phyloP scores from a whole-genome alignment of 108 stramenopile genomes.

The Fistulifera solaris region DNA sequence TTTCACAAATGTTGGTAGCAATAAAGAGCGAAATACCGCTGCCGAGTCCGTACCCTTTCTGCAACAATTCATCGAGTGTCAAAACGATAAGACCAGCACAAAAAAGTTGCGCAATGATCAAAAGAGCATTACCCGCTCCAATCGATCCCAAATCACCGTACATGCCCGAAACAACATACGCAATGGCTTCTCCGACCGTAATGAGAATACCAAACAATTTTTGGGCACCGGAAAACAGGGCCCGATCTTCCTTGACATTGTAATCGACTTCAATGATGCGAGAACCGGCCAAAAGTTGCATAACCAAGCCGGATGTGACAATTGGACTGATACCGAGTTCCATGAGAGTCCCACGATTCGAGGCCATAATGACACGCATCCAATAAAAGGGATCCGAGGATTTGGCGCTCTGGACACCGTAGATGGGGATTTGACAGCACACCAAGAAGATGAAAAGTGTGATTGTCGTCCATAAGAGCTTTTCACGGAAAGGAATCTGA shows the following conservation, averaged over 20 bases:
- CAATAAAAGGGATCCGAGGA: slow-evolving; percentile 99
- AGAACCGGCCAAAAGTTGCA: slow-evolving; percentile 93
- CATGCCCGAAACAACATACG: slow-evolving; percentile 98
- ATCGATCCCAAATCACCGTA: slow-evolving; percentile 94
- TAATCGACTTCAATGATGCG: slow-evolving; percentile 98
- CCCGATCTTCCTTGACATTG: slow-evolving; percentile 97
- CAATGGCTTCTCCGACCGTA: slow-evolving; percentile 97
- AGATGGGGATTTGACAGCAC: slow-evolving; percentile 99
- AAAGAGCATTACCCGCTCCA: slow-evolving; percentile 94
- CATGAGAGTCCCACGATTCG: slow-evolving; percentile 99
- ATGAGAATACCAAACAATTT: slow-evolving; percentile 99
- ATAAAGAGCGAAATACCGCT: slow-evolving; percentile 98
- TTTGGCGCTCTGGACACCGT: slow-evolving; percentile 95
- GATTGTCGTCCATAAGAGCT: slow-evolving; percentile 97
- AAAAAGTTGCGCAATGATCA: slow-evolving; percentile 97
- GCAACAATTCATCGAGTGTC: slow-evolving; percentile 97
- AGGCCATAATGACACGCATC: slow-evolving; percentile 99
- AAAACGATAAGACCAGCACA: slow-evolving; percentile 97
- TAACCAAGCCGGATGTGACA: slow-evolving; percentile 90
- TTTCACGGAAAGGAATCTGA: slow-evolving; percentile 96
- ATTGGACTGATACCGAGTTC: slow-evolving; percentile 98
- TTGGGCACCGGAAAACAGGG: slow-evolving; percentile 95
- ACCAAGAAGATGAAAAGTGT: slow-evolving; percentile 99
- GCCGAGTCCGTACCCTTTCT: slow-evolving; percentile 99
- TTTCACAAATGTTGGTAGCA: slow-evolving; percentile 99